Evolutionary conservation across 768 basidiomycete genomes (phyloP).

Genomic region (Suillus brevipes): DNA sequence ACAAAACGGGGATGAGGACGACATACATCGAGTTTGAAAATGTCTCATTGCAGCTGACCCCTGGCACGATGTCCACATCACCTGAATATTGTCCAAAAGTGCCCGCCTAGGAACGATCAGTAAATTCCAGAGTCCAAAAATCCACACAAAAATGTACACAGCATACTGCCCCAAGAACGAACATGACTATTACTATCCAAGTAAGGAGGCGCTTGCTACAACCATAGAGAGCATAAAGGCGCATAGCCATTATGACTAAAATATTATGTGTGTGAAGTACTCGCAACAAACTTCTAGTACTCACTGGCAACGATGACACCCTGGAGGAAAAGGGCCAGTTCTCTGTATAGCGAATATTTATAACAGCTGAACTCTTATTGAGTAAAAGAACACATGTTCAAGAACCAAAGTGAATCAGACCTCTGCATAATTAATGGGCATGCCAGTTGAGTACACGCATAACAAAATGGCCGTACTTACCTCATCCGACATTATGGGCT

Average conservation of each 20-base stretch:
- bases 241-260: slow-evolving; percentile 44
- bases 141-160: slow-evolving; percentile 33
- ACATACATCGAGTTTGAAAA: slow-evolving; percentile 9
- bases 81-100: slow-evolving; percentile 46
- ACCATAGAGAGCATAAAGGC: slow-evolving; percentile 52
- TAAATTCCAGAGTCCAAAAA: slow-evolving; percentile 1
- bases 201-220: slow-evolving; percentile 39
- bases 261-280: not conserved
- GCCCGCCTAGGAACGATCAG: not conserved
- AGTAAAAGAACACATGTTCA: not conserved
- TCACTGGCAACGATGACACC: slow-evolving; percentile 49
- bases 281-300: slow-evolving; percentile 16
- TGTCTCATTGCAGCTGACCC: slow-evolving; percentile 29
- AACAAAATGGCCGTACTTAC: not conserved
- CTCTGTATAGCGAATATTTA: slow-evolving; percentile 39
- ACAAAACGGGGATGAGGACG: not conserved
- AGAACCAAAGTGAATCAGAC: slow-evolving; percentile 1
- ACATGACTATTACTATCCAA: slow-evolving; percentile 35
- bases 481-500: slow-evolving; percentile 4
- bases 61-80: slow-evolving; percentile 32
- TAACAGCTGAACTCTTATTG: slow-evolving; percentile 37
- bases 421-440: slow-evolving; percentile 6
- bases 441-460: not conserved
- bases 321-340: slow-evolving; percentile 41
- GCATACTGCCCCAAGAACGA: slow-evolving; percentile 31